Conservation (phyloP, 2,329 filamentous ascomycete species). For the Neophaeococcomyces mojaviensis region DNA sequence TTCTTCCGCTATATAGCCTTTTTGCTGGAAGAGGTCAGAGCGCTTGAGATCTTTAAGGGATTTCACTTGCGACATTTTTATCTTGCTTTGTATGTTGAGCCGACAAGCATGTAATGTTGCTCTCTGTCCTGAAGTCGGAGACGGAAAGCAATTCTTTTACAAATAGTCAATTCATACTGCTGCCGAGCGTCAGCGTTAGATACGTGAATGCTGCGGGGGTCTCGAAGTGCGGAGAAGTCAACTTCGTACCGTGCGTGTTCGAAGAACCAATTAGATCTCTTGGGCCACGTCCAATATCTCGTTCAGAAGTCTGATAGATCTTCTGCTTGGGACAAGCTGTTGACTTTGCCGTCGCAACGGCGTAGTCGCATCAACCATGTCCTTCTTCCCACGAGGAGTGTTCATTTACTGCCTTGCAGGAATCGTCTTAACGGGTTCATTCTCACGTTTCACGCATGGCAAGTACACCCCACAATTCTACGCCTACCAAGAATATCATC, state of each 20-base stretch:
- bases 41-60: slow-evolving; percentile 18
- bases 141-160: neutral
- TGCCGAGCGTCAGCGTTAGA: too few species aligned
- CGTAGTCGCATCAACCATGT: neutral
- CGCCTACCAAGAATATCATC: slow-evolving; percentile 14
- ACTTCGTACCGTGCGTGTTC: too few species aligned
- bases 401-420: slow-evolving; percentile 9
- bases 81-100: neutral
- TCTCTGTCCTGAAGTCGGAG: neutral
- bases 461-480: slow-evolving; percentile 13
- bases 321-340: neutral
- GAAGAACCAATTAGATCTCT: too few species aligned
- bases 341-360: too few species aligned
- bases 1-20: slow-evolving; percentile 26
- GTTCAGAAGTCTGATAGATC: too few species aligned
- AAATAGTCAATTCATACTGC: too few species aligned
- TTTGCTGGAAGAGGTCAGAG: slow-evolving; percentile 23
- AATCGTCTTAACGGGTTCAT: slow-evolving; percentile 12
- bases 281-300: too few species aligned
- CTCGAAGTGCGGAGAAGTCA: too few species aligned
- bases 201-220: too few species aligned
- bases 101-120: neutral
- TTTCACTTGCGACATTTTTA: neutral
- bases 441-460: slow-evolving; percentile 15
- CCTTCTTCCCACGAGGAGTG: neutral